A percentile compares a stretch with the other conserved stretches of the same genome.
phyloP scores from a whole-genome alignment of 768 basidiomycete species.

The Psilocybe tampanensis region DNA sequence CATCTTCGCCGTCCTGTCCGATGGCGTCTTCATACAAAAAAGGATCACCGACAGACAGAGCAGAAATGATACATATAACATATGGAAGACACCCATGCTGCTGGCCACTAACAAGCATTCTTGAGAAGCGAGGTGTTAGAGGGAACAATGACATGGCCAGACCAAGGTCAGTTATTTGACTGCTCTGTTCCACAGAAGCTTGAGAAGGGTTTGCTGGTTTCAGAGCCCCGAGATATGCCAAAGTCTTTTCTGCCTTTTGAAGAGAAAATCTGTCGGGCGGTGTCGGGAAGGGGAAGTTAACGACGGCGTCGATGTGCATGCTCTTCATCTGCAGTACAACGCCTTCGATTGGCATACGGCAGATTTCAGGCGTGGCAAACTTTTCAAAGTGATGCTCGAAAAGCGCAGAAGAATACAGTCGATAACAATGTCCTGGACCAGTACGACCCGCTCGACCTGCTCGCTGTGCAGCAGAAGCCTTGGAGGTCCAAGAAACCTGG shows the following conservation, averaged over 20 bases:
- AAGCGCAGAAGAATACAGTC: conserved; percentile 93
- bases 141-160: conserved; percentile 93
- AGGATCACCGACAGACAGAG: conserved; percentile 92
- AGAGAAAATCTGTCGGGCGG: conserved; percentile 82
- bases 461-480: conserved; percentile 92
- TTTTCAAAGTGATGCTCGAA: conserved; percentile 91
- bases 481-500: conserved; percentile 91
- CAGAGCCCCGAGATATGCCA: conserved; percentile 85
- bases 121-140: conserved; percentile 90
- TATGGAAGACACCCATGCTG: conserved; percentile 85
- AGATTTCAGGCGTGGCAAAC: conserved; percentile 89
- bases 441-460: conserved; percentile 97
- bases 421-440: conserved; percentile 97
- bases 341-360: conserved; percentile 95
- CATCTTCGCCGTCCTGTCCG: conserved; percentile 42
- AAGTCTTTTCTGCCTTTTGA: conserved; percentile 77
- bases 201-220: conserved; percentile 28
- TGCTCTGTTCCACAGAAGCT: conserved; percentile 31
- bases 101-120: conserved; percentile 93
- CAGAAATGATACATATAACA: conserved; percentile 88
- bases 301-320: conserved; percentile 96
- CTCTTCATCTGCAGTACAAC: conserved; percentile 98
- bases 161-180: conserved; percentile 88
- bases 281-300: conserved; percentile 98
- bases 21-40: conserved; percentile 85